A percentile compares a stretch with the other conserved stretches of the same genome.
phyloP scores from a whole-genome alignment of 2,329 filamentous ascomycete species.

The Coniochaeta sp. region DNA sequence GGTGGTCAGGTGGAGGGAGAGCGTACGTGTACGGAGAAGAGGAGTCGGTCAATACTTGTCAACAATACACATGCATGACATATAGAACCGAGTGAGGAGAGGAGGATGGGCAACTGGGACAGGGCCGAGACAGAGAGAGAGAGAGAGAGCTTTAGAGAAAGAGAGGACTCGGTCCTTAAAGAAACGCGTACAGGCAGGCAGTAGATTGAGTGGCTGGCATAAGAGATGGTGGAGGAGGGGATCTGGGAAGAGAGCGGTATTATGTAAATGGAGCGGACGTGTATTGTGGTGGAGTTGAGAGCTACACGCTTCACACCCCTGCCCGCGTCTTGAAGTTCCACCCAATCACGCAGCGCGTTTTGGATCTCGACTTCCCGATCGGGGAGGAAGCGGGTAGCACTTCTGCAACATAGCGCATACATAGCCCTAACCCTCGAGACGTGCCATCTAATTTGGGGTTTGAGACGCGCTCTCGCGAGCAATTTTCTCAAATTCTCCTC shows the following conservation, averaged over 20 bases:
- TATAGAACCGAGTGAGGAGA: background rate
- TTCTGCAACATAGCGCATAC: background rate
- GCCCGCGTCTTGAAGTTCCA: background rate
- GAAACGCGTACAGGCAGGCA: background rate
- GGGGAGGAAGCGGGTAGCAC: background rate
- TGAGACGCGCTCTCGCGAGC: background rate
- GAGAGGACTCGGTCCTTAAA: no score
- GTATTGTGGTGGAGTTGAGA: background rate
- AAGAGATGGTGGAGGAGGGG: background rate
- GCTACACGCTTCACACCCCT: background rate
- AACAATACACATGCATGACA: slow-evolving; percentile 1
- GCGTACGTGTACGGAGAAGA: background rate
- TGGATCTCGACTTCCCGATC: background rate
- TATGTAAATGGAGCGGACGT: background rate
- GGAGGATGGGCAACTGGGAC: background rate
- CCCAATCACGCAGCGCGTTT: background rate
- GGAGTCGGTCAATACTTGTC: background rate
- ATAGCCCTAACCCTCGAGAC: background rate
- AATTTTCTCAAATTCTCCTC: background rate
- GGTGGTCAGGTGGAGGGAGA: background rate
- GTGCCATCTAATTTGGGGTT: background rate
- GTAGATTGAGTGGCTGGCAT: background rate
- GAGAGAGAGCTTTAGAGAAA: no score
- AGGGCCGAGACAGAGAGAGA: no score
- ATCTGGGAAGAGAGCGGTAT: background rate